These are phyloP conservation scores for Mollisia scopiformis DNA, from an alignment of 2,329 filamentous ascomycete species.

Conservation along the genomic window DNA sequence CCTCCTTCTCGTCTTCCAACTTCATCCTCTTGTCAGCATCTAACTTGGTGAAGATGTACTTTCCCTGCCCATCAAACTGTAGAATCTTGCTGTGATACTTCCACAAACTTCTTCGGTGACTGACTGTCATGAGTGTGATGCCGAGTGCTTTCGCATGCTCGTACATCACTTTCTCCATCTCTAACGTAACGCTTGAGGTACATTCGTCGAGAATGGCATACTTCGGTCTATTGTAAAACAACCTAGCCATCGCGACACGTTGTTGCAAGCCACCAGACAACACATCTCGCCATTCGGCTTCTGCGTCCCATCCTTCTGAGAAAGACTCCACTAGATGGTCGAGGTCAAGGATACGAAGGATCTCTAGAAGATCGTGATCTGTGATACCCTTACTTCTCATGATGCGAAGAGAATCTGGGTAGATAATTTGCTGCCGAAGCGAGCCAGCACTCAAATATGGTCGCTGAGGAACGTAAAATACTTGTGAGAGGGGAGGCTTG, in stretches of 20 bases:
- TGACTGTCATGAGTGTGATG: slow-evolving; percentile 96
- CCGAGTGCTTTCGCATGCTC: slow-evolving; percentile 90
- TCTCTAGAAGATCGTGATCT: slow-evolving; percentile 76
- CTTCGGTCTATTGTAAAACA: slow-evolving; percentile 90
- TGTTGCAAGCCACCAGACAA: slow-evolving; percentile 92
- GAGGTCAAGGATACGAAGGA: slow-evolving; percentile 80
- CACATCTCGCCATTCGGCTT: slow-evolving; percentile 96
- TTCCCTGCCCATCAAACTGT: slow-evolving; percentile 94
- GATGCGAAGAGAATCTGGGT: slow-evolving; percentile 85
- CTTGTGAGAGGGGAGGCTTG: slow-evolving; percentile 89
- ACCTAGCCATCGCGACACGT: slow-evolving; percentile 91
- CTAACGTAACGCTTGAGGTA: slow-evolving; percentile 91
- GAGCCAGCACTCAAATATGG: slow-evolving; percentile 91
- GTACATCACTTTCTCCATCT: slow-evolving; percentile 96
- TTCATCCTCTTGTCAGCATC: slow-evolving; percentile 85
- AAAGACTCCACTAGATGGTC: slow-evolving; percentile 80
- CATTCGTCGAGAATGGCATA: slow-evolving; percentile 98
- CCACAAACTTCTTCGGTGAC: slow-evolving; percentile 89
- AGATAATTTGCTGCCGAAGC: slow-evolving; percentile 95
- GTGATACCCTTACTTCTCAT: slow-evolving; percentile 86
- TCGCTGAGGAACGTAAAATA: slow-evolving; percentile 97
- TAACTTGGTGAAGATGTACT: slow-evolving; percentile 85
- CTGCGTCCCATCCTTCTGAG: slow-evolving; percentile 82
- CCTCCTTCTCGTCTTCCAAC: slow-evolving; percentile 96
- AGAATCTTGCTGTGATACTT: slow-evolving; percentile 94